Conservation (phyloP, 306 rosid species). For the Cucurbita argyrosperma region DNA sequence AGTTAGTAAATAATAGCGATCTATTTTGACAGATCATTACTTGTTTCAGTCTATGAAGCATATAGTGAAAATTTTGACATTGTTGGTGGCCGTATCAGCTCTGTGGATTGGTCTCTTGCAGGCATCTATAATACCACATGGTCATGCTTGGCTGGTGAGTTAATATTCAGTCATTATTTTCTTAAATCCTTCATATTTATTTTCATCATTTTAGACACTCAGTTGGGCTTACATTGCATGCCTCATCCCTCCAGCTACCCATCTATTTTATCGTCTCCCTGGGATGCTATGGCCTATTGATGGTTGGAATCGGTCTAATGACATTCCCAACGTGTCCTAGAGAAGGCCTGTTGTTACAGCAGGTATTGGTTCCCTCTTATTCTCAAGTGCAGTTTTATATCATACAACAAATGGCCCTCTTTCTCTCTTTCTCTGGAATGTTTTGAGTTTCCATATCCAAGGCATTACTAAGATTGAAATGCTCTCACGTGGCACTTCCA, state of each 20-base stretch:
- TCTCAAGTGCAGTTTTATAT: neutral
- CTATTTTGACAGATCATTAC: neutral
- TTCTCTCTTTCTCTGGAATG: neutral
- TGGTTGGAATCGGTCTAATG: slow-evolving; percentile 90
- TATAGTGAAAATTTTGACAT: slow-evolving; percentile 49
- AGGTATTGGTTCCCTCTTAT: slow-evolving; percentile 27
- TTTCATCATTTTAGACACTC: neutral
- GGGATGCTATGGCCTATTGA: slow-evolving; percentile 83
- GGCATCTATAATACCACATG: slow-evolving; percentile 30
- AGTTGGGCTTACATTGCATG: slow-evolving; percentile 10
- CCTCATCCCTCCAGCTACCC: slow-evolving; percentile 44
- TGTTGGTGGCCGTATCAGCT: slow-evolving; percentile 48
- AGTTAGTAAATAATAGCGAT: neutral
- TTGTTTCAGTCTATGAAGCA: slow-evolving; percentile 47
- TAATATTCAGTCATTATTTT: neutral
- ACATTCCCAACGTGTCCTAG: slow-evolving; percentile 76
- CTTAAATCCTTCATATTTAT: neutral
- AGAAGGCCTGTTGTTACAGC: slow-evolving; percentile 53
- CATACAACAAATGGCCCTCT: neutral
- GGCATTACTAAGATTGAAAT: neutral
- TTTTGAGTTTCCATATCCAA: neutral
- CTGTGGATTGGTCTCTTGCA: slow-evolving; percentile 68
- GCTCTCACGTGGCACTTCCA: neutral
- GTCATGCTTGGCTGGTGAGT: slow-evolving; percentile 79
- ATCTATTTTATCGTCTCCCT: slow-evolving; percentile 61